Conservation (phyloP, 352 stramenopile genomes). For the Thalassiosira ordinaria region DNA sequence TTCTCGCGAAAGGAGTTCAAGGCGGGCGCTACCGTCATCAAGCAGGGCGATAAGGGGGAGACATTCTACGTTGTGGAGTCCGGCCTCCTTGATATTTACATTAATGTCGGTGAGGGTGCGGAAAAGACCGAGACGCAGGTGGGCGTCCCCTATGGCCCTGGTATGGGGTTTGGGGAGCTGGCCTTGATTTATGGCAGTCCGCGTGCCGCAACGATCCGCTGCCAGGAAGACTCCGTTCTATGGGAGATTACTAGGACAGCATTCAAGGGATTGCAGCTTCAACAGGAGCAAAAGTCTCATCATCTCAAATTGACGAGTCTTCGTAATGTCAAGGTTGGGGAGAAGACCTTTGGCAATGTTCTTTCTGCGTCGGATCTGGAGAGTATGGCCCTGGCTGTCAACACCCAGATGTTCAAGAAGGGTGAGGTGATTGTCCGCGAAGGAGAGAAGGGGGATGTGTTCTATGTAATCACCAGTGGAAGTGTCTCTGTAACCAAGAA, state of each 20-base stretch:
- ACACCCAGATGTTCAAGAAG: constrained; percentile 52
- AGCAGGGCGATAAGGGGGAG: constrained; percentile 81
- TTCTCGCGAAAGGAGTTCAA: constrained; percentile 77
- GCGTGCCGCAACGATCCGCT: constrained; percentile 91
- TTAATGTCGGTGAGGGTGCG: neutral
- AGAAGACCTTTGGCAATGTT: constrained; percentile 60
- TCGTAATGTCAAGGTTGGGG: constrained; percentile 47
- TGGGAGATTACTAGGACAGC: constrained; percentile 90
- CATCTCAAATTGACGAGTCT: too few relatives aligned
- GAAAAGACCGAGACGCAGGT: constrained; percentile 44
- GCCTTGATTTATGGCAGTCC: constrained; percentile 96
- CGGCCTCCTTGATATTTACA: constrained; percentile 79
- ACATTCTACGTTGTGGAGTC: constrained; percentile 86
- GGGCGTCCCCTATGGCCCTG: constrained; percentile 67
- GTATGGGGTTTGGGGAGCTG: constrained; percentile 93
- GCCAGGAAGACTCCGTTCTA: constrained; percentile 88
- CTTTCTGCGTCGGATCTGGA: constrained; percentile 59
- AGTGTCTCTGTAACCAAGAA: constrained; percentile 67
- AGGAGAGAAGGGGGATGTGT: constrained; percentile 72
- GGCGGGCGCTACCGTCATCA: constrained; percentile 75
- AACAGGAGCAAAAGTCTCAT: too few relatives aligned
- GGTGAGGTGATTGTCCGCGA: constrained; percentile 64
- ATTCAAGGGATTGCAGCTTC: constrained; percentile 77
- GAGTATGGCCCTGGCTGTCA: constrained; percentile 50
- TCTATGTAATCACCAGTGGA: constrained; percentile 80